These are phyloP conservation scores for Xylaria sp. DNA, from an alignment of 2,329 filamentous ascomycete genomes.

Conservation along the genomic window DNA sequence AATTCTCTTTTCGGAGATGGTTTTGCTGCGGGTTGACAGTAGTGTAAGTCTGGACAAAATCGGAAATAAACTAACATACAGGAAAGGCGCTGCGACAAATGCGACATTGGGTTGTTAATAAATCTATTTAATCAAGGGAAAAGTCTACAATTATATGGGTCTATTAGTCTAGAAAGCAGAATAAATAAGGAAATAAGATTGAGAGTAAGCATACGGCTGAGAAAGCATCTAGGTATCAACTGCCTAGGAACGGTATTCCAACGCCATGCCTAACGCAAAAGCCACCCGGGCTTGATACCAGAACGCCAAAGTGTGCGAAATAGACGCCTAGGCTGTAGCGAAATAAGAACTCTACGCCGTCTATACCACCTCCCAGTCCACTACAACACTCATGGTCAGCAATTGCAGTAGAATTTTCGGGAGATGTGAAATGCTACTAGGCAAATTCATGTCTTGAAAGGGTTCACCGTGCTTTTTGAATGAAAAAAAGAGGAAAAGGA, in stretches of 20 bases:
- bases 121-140: neutral
- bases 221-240: conserved; percentile 18
- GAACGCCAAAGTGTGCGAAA: conserved; percentile 22
- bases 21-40: too few species aligned
- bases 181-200: conserved; percentile 15
- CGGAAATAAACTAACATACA: neutral
- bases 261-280: conserved; percentile 18
- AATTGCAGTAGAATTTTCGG: neutral
- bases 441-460: neutral
- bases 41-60: too few species aligned
- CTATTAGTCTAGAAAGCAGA: conserved; percentile 6
- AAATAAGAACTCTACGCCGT: neutral
- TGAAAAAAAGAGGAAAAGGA: neutral
- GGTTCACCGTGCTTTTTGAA: neutral
- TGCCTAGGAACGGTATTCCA: conserved; percentile 11
- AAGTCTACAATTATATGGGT: conserved; percentile 9
- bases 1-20: too few species aligned
- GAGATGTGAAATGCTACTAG: neutral
- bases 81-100: neutral
- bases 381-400: conserved; percentile 1
- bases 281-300: conserved; percentile 2
- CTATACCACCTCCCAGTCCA: conserved; percentile 65
- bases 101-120: neutral
- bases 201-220: conserved; percentile 13
- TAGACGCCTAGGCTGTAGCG: neutral